Percentiles rank a stretch among this genome's conserved stretches.
These are phyloP conservation scores for Parsonsia alboflavescens DNA, from an alignment of 257 asterid genomes.

Conservation along the genomic window DNA sequence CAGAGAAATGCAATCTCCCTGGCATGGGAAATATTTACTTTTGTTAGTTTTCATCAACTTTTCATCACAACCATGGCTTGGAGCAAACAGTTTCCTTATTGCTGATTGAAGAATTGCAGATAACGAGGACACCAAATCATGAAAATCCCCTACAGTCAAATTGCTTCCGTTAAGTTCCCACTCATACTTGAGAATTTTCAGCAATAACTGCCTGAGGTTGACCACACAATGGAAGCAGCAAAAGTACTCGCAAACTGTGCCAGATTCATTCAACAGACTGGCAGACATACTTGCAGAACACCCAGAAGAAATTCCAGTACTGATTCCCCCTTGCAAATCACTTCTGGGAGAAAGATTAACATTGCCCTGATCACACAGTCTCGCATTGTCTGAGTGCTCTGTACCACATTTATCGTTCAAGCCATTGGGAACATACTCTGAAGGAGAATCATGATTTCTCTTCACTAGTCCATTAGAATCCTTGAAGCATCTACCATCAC, in stretches of 20 bases:
- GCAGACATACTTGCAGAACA: constrained; percentile 17
- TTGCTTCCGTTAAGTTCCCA: constrained; percentile 35
- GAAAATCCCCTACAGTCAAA: constrained; percentile 53
- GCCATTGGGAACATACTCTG: constrained; percentile 10
- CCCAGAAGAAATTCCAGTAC: constrained; percentile 19
- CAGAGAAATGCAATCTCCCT: constrained; percentile 15
- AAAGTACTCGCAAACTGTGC: constrained; percentile 41
- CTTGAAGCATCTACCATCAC: constrained; percentile 20
- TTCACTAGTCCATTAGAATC: constrained; percentile 45
- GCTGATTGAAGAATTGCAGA: constrained; percentile 64
- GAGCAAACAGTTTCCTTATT: constrained; percentile 36
- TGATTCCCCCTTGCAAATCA: constrained; percentile 24
- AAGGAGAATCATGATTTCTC: constrained; percentile 15
- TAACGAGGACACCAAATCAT: constrained; percentile 64
- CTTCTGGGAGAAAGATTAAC: constrained; percentile 18
- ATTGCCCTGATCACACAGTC: constrained; percentile 16
- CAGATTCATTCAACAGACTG: constrained; percentile 19
- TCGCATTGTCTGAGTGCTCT: constrained; percentile 19
- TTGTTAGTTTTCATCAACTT: constrained; percentile 16
- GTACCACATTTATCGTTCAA: constrained; percentile 24
- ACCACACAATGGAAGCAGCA: constrained; percentile 64
- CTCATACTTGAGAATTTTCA: constrained; percentile 31
- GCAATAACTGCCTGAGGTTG: constrained; percentile 48
- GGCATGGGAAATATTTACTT: constrained; percentile 17
- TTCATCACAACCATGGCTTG: constrained; percentile 13